Conservation (phyloP, 2,329 filamentous ascomycete genomes). For the Nigrospora oryzae region DNA sequence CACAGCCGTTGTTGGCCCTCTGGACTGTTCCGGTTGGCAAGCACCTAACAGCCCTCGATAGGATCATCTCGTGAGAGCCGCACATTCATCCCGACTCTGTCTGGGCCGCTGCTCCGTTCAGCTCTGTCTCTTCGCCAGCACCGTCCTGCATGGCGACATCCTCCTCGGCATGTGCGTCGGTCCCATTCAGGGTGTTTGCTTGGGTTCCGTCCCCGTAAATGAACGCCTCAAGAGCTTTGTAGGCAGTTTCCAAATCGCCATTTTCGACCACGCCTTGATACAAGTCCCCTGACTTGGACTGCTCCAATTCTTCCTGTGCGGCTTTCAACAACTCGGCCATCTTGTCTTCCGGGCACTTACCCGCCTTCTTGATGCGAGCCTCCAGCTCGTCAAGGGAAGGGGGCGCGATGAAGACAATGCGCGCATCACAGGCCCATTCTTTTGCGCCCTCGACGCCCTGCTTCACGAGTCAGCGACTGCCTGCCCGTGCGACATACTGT, state of each 20-base stretch:
- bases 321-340: slow-evolving; percentile 33
- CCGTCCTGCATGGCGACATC: slow-evolving; percentile 1
- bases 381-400: slow-evolving; percentile 28
- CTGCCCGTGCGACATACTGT: no score
- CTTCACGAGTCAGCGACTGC: background rate
- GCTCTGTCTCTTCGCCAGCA: background rate
- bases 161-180: slow-evolving; percentile 1
- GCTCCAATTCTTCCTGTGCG: slow-evolving; percentile 29
- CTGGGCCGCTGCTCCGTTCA: no score
- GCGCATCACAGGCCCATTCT: slow-evolving; percentile 46
- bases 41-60: no score
- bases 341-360: slow-evolving; percentile 34
- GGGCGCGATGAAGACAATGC: slow-evolving; percentile 44
- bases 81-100: no score
- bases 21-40: no score
- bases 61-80: no score
- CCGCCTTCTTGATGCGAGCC: slow-evolving; percentile 30
- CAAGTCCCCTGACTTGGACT: slow-evolving; percentile 33
- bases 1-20: no score
- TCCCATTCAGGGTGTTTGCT: slow-evolving; percentile 12
- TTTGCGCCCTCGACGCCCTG: slow-evolving; percentile 49
- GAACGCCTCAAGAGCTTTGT: slow-evolving; percentile 38
- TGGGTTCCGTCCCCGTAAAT: slow-evolving; percentile 26
- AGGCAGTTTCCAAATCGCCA: slow-evolving; percentile 40
- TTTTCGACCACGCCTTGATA: slow-evolving; percentile 45